phyloP scores from a whole-genome alignment of 495 filamentous ascomycete genomes.

The Xylaria telfairii region DNA sequence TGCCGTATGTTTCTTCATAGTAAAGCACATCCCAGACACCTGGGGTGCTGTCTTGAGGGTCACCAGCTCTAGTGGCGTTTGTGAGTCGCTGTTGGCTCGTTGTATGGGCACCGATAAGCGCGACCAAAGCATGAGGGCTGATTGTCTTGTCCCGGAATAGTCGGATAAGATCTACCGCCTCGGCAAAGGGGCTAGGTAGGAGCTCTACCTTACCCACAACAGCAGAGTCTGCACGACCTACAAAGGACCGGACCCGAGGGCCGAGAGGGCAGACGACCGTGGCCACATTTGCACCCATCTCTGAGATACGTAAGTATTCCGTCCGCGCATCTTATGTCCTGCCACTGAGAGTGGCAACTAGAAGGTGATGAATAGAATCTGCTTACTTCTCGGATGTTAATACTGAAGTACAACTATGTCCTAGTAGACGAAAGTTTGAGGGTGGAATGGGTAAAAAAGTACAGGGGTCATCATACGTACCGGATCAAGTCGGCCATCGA shows the following conservation, averaged over 20 bases:
- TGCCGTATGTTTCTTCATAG: slow-evolving; percentile 43
- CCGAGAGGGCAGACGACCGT: slow-evolving; percentile 42
- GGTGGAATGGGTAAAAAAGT: neutral
- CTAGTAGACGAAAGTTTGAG: neutral
- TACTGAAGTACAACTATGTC: neutral
- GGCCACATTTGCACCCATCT: slow-evolving; percentile 40
- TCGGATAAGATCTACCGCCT: slow-evolving; percentile 44
- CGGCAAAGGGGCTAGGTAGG: slow-evolving; percentile 41
- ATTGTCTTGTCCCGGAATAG: slow-evolving; percentile 53
- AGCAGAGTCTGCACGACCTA: slow-evolving; percentile 46
- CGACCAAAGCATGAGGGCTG: slow-evolving; percentile 45
- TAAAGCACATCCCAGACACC: slow-evolving; percentile 51
- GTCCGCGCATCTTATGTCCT: neutral
- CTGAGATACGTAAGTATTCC: slow-evolving; percentile 2
- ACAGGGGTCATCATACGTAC: neutral
- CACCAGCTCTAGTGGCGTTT: slow-evolving; percentile 31
- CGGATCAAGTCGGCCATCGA: slow-evolving; percentile 43
- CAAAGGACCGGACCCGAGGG: slow-evolving; percentile 44
- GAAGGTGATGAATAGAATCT: neutral
- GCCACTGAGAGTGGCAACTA: neutral
- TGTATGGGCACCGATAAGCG: slow-evolving; percentile 53
- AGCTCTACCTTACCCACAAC: slow-evolving; percentile 37
- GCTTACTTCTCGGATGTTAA: slow-evolving; percentile 10
- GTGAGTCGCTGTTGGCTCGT: slow-evolving; percentile 46
- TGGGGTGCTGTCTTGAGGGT: slow-evolving; percentile 51